phyloP scores from a whole-genome alignment of 2,329 filamentous ascomycete genomes.

The Hysterium pulicare region DNA sequence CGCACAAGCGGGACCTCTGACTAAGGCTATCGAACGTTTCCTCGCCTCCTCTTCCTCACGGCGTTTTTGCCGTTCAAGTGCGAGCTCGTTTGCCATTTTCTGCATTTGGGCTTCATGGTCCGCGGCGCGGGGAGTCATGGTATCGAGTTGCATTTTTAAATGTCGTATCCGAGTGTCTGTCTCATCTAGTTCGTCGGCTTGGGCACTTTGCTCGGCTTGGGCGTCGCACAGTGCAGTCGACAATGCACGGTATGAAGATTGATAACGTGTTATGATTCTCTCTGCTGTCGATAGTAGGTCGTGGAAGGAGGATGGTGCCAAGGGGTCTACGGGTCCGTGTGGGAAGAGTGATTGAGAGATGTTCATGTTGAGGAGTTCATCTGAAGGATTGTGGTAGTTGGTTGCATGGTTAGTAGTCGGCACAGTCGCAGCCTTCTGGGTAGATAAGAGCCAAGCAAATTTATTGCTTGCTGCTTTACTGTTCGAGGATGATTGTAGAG shows the following conservation, averaged over 20 bases:
- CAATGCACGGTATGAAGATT: constrained; percentile 52
- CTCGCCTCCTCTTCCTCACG: constrained; percentile 34
- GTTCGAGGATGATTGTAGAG: constrained; percentile 15
- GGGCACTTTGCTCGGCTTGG: constrained; percentile 54
- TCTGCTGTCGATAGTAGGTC: constrained; percentile 56
- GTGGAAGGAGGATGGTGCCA: constrained; percentile 54
- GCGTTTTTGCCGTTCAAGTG: constrained; percentile 29
- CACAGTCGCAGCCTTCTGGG: constrained; percentile 29
- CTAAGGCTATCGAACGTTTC: constrained; percentile 28
- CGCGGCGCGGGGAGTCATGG: constrained; percentile 53
- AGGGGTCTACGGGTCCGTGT: constrained; percentile 46
- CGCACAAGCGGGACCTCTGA: constrained; percentile 15
- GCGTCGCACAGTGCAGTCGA: constrained; percentile 46
- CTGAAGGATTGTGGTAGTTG: constrained; percentile 35
- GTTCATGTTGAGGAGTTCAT: constrained; percentile 55
- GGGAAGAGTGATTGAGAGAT: constrained; percentile 55
- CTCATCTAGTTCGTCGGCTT: constrained; percentile 61
- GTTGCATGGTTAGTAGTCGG: constrained; percentile 23
- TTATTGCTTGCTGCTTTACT: constrained; percentile 25
- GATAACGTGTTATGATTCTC: constrained; percentile 52
- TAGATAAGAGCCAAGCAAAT: constrained; percentile 36
- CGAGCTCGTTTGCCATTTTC: constrained; percentile 31
- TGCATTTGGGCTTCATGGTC: constrained; percentile 56
- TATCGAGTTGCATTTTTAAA: constrained; percentile 59
- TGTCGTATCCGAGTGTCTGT: constrained; percentile 55